Base-by-base conservation (phyloP, 2,329 filamentous ascomycete genomes). In the Immersiporthe knoxdaviesiana region DNA sequence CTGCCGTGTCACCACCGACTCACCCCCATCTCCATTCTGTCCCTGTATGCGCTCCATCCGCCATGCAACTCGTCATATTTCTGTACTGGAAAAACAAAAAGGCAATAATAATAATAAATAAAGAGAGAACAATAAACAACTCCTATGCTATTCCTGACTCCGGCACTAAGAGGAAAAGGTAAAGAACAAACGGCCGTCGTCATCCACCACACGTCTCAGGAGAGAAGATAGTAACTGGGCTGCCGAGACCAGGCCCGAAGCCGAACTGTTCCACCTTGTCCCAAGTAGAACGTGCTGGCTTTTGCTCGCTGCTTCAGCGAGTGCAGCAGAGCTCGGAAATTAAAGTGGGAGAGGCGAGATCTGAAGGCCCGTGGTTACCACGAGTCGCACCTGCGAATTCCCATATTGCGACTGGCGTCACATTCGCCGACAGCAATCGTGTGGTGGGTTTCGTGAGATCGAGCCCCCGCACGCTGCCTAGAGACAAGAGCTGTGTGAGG, bases 71-170 rank as follows among this genome's bases (percentile, higher is more conserved):
- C 59, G 58, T 58, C 60, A 37, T 61, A 68, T 47, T 50, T 64
- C 66, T 61, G 68, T 35, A 69, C 47, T 56, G 61, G 64, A 69
- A 65, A 70, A 56, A 68, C 30, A 68, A 67, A 63, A 27, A 16
- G 24, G 24, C 37, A 44, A 44, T 41, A 62, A 35, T 65, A 67
- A 70, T 60, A 68, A 63, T 64, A 66, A 68, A 63, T 70, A 68
- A 61, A 70, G 60, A 68, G 58, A 65, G 63, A 68, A 70, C 4
- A 35, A 8, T 4, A 59, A 66, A 63, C 66, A 70, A 68, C 63
- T 68, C 69, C 66, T 66, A 70, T 70, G 69, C 69, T 70, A 70
- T 68, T 68, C 69, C 69, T 59, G 67, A 70, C 69, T 68, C 69
- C 69, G 59, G 58, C 63, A 66, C 66, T 67, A 67, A 69, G 64